phyloP scores from a whole-genome alignment of 345 rosid genomes.

The Dipteronia dyeriana region DNA sequence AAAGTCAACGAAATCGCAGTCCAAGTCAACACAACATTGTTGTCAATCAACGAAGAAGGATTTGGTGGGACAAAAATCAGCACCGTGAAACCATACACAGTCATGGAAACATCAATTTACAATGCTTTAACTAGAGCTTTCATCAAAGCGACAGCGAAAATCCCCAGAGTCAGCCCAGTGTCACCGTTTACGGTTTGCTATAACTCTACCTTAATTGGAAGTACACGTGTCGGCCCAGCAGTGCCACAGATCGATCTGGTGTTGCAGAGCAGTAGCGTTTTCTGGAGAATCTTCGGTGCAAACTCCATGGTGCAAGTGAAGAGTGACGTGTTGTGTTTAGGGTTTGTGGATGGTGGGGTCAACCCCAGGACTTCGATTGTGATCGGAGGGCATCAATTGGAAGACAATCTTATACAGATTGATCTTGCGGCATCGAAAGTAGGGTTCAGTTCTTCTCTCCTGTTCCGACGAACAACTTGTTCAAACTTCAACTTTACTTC shows the following conservation, averaged over 20 bases:
- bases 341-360: conserved; percentile 39
- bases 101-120: conserved; percentile 44
- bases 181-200: conserved; percentile 28
- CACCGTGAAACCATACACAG: conserved; percentile 35
- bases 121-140: conserved; percentile 36
- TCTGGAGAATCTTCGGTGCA: conserved; percentile 46
- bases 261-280: conserved; percentile 31
- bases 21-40: conserved; percentile 30
- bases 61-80: conserved; percentile 56
- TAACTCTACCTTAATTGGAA: conserved; percentile 2
- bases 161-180: conserved; percentile 22
- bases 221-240: conserved; percentile 32
- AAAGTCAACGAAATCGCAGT: conserved; percentile 36
- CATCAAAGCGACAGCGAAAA: conserved; percentile 11
- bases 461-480: conserved; percentile 28
- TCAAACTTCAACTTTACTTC: conserved; percentile 30
- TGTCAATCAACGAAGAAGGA: conserved; percentile 33
- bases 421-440: conserved; percentile 39
- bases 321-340: conserved; percentile 36
- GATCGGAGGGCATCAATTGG: conserved; percentile 44
- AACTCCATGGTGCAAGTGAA: conserved; percentile 44
- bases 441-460: conserved; percentile 41
- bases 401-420: conserved; percentile 41
- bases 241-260: conserved; percentile 41
- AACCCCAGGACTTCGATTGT: conserved; percentile 33